These are phyloP conservation scores for Oryza meyeriana DNA, from an alignment of 176 grass and related monocot genomes.

Conservation along the genomic window DNA sequence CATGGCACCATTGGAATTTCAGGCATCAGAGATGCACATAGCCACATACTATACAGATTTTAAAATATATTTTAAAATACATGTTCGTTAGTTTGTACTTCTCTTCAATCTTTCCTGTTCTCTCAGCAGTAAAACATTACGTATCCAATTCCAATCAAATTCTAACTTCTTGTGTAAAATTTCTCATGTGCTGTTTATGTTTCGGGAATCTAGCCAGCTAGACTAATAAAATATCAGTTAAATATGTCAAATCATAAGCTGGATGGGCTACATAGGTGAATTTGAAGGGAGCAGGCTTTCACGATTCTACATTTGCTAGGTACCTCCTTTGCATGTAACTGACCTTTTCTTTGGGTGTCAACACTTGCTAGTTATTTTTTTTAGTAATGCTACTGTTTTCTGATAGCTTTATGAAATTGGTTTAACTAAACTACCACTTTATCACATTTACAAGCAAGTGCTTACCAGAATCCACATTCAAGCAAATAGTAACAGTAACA, in stretches of 20 bases:
- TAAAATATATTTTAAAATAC: too few relatives aligned
- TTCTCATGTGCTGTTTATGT: neutral
- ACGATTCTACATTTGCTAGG: neutral
- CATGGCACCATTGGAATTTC: neutral
- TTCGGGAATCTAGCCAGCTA: neutral
- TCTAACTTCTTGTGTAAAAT: neutral
- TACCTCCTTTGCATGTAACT: neutral
- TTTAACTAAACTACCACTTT: neutral
- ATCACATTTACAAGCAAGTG: neutral
- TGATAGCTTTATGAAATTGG: neutral
- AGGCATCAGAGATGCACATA: neutral
- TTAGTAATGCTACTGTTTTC: neutral
- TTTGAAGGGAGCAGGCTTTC: neutral
- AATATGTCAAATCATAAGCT: constrained; percentile 9
- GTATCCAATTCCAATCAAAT: neutral
- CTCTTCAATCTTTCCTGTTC: neutral
- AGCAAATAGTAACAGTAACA: neutral
- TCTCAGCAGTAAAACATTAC: neutral
- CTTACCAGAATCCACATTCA: neutral
- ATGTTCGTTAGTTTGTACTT: neutral
- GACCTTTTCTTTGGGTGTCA: neutral
- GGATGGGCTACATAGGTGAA: neutral
- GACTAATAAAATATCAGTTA: constrained; percentile 4
- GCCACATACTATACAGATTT: neutral
- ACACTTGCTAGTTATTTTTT: neutral